Evolutionary conservation across 1,284 basidiomycete species (phyloP).

Genomic region (Leccinum proximum): DNA sequence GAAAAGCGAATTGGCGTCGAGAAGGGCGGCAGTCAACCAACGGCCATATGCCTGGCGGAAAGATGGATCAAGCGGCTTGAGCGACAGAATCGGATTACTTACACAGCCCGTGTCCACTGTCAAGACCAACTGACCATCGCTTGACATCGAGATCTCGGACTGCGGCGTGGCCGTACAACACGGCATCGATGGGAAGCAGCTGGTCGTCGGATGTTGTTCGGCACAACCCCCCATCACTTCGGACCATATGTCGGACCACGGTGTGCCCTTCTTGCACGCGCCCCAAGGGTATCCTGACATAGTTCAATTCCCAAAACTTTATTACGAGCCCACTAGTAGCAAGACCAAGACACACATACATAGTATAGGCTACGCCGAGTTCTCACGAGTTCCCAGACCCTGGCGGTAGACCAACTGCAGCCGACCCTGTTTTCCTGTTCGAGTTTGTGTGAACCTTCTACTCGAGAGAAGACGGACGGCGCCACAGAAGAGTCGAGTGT

Average conservation of each 20-base stretch:
- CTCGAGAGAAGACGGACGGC: too few relatives aligned
- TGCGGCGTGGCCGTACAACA: slow-evolving; percentile 86
- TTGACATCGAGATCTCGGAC: slow-evolving; percentile 73
- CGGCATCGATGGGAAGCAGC: slow-evolving; percentile 66
- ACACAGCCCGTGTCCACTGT: slow-evolving; percentile 68
- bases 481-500: not conserved
- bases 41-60: slow-evolving; percentile 44
- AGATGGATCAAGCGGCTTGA: slow-evolving; percentile 1
- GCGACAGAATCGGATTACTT: slow-evolving; percentile 24
- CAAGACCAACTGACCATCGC: slow-evolving; percentile 77
- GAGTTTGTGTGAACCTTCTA: too few relatives aligned
- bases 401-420: too few relatives aligned
- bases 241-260: slow-evolving; percentile 78
- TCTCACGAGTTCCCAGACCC: not conserved
- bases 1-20: slow-evolving; percentile 33
- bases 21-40: slow-evolving; percentile 54
- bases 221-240: slow-evolving; percentile 64
- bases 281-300: too few relatives aligned
- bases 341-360: too few relatives aligned
- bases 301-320: not conserved
- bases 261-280: slow-evolving; percentile 49
- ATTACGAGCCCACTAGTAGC: not conserved
- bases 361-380: not conserved
- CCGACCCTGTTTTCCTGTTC: too few relatives aligned
- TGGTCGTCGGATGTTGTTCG: slow-evolving; percentile 26